phyloP scores from a whole-genome alignment of 1,139 yeast genomes.

The Sugiyamaella sp. region DNA sequence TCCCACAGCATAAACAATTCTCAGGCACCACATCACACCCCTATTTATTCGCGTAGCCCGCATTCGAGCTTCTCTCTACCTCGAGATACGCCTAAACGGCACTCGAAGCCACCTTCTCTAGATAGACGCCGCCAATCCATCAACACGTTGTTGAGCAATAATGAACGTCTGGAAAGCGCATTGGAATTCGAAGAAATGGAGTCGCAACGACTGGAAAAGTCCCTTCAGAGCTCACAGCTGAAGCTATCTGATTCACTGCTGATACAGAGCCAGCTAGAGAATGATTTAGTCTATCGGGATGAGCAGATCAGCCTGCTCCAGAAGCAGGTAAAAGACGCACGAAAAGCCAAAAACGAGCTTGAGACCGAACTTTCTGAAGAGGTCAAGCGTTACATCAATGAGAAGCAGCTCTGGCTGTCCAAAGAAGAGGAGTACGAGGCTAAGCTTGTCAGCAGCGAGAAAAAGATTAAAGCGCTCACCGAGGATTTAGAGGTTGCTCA shows the following conservation, averaged over 20 bases:
- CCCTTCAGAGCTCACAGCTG: conserved; percentile 30
- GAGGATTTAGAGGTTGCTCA: conserved; percentile 5
- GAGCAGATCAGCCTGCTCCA: conserved; percentile 29
- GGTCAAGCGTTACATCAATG: conserved; percentile 40
- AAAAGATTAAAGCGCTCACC: background rate
- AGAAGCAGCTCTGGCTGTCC: conserved; percentile 41
- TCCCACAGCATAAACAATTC: background rate
- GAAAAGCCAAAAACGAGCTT: conserved; percentile 32
- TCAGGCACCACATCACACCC: background rate
- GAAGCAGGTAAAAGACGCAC: conserved; percentile 32
- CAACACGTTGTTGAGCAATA: conserved; percentile 10
- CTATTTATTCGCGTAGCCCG: background rate
- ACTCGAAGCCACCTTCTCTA: background rate
- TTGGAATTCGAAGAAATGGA: conserved; percentile 38
- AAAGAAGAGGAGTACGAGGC: conserved; percentile 36
- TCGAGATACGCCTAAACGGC: background rate
- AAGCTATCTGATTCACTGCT: conserved; percentile 29
- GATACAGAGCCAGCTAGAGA: conserved; percentile 37
- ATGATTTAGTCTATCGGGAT: conserved; percentile 38
- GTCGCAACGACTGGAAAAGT: conserved; percentile 30
- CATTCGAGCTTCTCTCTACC: background rate
- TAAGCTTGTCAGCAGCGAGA: conserved; percentile 28
- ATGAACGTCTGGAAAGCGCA: conserved; percentile 33
- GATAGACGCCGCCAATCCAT: conserved; percentile 10
- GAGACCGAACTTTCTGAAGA: conserved; percentile 35